Evolutionary conservation across 2,329 filamentous ascomycete genomes (phyloP), one percentile per base, ranked within the genome.

Genomic region (Exutisphaerella laricina): DNA sequence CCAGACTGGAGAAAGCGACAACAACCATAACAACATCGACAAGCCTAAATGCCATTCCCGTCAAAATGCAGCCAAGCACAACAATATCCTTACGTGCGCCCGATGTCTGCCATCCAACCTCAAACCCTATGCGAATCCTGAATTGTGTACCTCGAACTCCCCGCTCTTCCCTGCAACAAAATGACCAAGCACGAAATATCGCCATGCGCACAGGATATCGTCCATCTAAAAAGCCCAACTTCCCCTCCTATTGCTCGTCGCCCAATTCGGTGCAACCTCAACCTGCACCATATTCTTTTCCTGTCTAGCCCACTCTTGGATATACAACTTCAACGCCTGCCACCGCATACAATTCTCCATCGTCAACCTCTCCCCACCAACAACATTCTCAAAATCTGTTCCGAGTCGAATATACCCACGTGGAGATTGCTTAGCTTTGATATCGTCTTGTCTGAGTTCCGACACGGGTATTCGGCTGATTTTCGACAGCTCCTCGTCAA

Each of bases 301-400:
- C 65, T 95, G 88, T 43, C 84, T 75, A 17, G 85, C 89, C 90
- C 90, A 97, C 63, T 95, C 88, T 26, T 75, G 74, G 28, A 97
- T 85, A 63, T 97, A 97, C 29, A 81, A 61, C 58, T 82, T 83
- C 31, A 97, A 70, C 1, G 90, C 90, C 58, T 77, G 80, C 90
- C 90, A 97, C 40, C 90, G 76, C 41, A 81, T 72, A 71, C 85
- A 84, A 65, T 73, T 59, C 47, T 70, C 59, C 50, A 68, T 57
- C 2, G 63, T 66, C 36, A 70, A 64, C 17, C 61, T 61, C 39
- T 54, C 63, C 62, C 66, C 54, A 66, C 76, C 68, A 66, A 77
- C 60, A 66, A 77, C 60, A 25, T 62, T 59, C 35, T 67, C 64
- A 39, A 71, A 71, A 38, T 72, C 70, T 13, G 65, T 62, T 6